Evolutionary conservation across 257 asterid genomes (phyloP).

Genomic region (Fraxinus anomala): DNA sequence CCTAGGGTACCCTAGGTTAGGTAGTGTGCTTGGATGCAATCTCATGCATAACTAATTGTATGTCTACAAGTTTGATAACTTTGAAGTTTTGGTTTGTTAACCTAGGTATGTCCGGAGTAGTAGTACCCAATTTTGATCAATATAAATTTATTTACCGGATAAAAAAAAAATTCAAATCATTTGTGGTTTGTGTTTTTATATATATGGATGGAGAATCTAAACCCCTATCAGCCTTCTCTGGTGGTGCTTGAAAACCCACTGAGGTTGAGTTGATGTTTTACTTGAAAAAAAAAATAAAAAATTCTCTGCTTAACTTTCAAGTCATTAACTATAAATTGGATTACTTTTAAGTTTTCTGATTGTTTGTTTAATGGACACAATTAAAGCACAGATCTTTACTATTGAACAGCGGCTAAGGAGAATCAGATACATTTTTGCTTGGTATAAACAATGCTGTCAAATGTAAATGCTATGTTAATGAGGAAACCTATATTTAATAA

Average conservation of each 20-base stretch:
- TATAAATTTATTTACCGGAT: too few species aligned
- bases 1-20: not conserved
- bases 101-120: too few species aligned
- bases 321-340: not conserved
- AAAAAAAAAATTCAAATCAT: too few species aligned
- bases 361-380: not conserved
- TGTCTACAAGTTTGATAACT: not conserved
- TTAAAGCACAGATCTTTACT: not conserved
- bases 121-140: too few species aligned
- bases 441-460: not conserved
- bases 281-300: too few species aligned
- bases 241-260: too few species aligned
- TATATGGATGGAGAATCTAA: too few species aligned
- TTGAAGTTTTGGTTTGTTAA: not conserved
- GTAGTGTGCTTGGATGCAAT: not conserved
- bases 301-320: not conserved
- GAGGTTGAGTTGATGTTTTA: too few species aligned
- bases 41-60: not conserved
- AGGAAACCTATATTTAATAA: constrained; percentile 1
- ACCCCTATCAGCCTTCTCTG: too few species aligned
- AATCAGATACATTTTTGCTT: not conserved
- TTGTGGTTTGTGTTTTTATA: too few species aligned
- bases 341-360: not conserved
- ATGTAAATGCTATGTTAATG: not conserved
- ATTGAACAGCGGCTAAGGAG: not conserved